Conservation (phyloP, 371 early-diverging fungal genomes). For the Blakeslea trispora region DNA sequence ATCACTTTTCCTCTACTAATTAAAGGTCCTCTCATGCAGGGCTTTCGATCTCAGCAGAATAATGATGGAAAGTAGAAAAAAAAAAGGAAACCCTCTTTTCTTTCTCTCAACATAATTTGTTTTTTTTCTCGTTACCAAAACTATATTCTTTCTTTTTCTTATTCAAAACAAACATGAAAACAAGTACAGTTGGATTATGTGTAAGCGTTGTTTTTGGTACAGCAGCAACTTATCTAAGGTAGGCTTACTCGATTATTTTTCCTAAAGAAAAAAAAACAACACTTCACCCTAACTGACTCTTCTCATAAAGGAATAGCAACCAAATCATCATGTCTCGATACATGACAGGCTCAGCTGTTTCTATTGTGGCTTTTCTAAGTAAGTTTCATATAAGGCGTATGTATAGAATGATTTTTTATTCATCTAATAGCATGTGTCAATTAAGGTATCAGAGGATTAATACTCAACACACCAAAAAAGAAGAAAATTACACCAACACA, state of each 20-base stretch:
- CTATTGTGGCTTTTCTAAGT: slow-evolving; percentile 19
- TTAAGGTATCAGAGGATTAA: slow-evolving; percentile 12
- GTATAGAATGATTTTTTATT: neutral
- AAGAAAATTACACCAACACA: neutral
- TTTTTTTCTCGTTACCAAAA: neutral
- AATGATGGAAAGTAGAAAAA: too few species aligned
- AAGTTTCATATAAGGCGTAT: too few species aligned
- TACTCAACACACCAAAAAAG: slow-evolving; percentile 3
- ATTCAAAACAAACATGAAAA: neutral
- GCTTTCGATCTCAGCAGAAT: too few species aligned
- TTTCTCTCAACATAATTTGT: neutral
- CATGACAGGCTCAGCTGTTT: slow-evolving; percentile 17
- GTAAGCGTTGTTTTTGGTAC: slow-evolving; percentile 27
- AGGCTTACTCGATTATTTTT: neutral
- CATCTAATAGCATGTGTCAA: neutral
- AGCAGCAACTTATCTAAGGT: slow-evolving; percentile 23
- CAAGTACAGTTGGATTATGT: slow-evolving; percentile 16
- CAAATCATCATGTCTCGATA: slow-evolving; percentile 10
- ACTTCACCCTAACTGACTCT: too few species aligned
- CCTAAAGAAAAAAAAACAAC: neutral
- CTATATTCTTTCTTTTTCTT: neutral
- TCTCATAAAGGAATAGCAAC: neutral
- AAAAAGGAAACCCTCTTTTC: neutral
- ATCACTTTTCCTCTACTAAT: neutral
- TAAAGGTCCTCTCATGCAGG: neutral